phyloP scores from a whole-genome alignment of 495 filamentous ascomycete genomes.

The Podospora bellae-mahoneyi region DNA sequence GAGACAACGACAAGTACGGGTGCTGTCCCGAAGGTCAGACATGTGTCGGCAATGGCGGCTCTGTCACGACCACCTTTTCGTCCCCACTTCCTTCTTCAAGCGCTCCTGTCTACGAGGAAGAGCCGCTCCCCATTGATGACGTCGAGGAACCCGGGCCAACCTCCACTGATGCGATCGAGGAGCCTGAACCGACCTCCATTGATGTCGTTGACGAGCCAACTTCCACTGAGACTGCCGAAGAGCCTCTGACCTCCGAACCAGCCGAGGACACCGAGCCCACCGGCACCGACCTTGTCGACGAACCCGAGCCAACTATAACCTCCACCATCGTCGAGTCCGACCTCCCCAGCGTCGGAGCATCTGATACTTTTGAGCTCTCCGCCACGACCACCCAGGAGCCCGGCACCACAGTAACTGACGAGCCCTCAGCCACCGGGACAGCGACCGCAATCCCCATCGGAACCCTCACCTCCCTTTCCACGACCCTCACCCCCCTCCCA shows the following conservation, averaged over 20 bases:
- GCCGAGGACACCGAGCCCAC: not conserved
- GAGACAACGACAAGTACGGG: conserved; percentile 8
- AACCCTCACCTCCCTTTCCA: conserved; percentile 48
- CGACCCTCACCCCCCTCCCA: conserved; percentile 16
- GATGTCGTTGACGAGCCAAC: not conserved
- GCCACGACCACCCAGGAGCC: not conserved
- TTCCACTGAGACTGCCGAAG: not conserved
- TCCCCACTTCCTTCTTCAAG: not conserved
- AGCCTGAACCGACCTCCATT: not conserved
- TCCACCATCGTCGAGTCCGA: not conserved
- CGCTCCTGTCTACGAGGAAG: not conserved
- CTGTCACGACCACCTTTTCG: conserved; percentile 4
- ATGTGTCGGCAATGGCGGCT: conserved; percentile 14
- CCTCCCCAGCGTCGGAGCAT: not conserved
- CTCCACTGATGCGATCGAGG: not conserved
- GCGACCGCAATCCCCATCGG: conserved; percentile 27
- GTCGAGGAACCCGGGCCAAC: not conserved
- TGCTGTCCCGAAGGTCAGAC: conserved; percentile 10
- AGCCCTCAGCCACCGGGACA: not conserved
- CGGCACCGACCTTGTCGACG: not conserved
- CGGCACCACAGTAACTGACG: not conserved
- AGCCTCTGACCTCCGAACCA: not conserved
- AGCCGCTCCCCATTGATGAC: not conserved
- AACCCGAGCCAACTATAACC: not conserved
- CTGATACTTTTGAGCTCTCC: not conserved